Conservation (phyloP, 495 filamentous ascomycete genomes). For the Lophiostoma macrostomum region DNA sequence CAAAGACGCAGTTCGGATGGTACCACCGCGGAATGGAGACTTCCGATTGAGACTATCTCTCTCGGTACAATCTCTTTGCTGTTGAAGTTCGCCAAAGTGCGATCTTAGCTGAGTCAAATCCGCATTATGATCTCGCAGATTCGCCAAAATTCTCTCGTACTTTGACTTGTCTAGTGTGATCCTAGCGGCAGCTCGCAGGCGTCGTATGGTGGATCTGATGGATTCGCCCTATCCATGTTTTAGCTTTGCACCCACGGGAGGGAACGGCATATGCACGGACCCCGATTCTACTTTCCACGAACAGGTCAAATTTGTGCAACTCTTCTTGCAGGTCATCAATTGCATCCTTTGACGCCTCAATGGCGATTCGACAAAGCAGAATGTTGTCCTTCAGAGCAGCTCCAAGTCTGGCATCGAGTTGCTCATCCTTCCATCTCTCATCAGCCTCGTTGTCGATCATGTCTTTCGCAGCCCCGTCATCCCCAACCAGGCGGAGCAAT, state of each 20-base stretch:
- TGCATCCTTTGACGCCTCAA: slow-evolving; percentile 24
- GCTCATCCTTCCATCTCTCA: slow-evolving; percentile 11
- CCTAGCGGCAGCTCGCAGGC: slow-evolving; percentile 3
- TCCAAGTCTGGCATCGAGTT: slow-evolving; percentile 14
- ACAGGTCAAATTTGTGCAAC: slow-evolving; percentile 20
- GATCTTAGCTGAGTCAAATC: slow-evolving; percentile 12
- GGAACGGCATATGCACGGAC: background rate
- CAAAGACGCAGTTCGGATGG: slow-evolving; percentile 36
- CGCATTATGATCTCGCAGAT: slow-evolving; percentile 8
- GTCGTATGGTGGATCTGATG: slow-evolving; percentile 11
- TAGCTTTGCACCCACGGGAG: background rate
- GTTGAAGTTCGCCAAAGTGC: slow-evolving; percentile 12
- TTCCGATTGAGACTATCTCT: background rate
- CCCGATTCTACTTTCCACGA: slow-evolving; percentile 6
- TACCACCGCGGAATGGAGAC: slow-evolving; percentile 13
- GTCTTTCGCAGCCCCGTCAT: slow-evolving; percentile 11
- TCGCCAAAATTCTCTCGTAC: slow-evolving; percentile 5
- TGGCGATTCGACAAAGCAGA: slow-evolving; percentile 11
- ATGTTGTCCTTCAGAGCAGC: slow-evolving; percentile 16
- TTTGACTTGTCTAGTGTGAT: slow-evolving; percentile 19
- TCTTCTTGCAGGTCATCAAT: slow-evolving; percentile 28
- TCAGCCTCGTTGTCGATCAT: slow-evolving; percentile 10
- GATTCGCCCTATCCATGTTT: slow-evolving; percentile 23
- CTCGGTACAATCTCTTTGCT: slow-evolving; percentile 1
- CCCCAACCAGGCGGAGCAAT: slow-evolving; percentile 13